phyloP scores from a whole-genome alignment of 306 rosid species.

The Boehmeria nivea region DNA sequence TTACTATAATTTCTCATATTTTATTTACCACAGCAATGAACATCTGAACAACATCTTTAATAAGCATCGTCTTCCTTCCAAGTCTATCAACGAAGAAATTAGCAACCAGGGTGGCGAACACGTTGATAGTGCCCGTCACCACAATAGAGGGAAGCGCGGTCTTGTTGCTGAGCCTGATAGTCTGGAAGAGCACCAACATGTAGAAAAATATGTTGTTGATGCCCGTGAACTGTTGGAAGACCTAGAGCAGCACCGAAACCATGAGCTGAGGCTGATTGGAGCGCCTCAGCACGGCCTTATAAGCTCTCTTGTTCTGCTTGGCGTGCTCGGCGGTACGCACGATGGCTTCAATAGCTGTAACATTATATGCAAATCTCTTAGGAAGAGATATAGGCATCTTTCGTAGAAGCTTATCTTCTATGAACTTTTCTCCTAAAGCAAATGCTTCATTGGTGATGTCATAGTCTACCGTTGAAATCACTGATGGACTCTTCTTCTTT shows the following conservation, averaged over 20 bases:
- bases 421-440: no score
- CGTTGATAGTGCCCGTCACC: slow-evolving; percentile 24
- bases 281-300: slow-evolving; percentile 8
- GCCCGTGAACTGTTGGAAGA: slow-evolving; percentile 36
- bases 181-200: slow-evolving; percentile 31
- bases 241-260: slow-evolving; percentile 6
- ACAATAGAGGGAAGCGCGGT: slow-evolving; percentile 24
- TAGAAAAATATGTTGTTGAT: slow-evolving; percentile 37
- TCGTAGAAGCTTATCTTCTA: no score
- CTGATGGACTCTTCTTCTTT: no score
- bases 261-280: slow-evolving; percentile 17
- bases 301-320: slow-evolving; percentile 3
- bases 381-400: no score
- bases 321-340: slow-evolving; percentile 9
- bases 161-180: slow-evolving; percentile 24
- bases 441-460: no score
- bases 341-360: slow-evolving; percentile 5
- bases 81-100: slow-evolving; percentile 17
- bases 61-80: slow-evolving; percentile 23
- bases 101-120: slow-evolving; percentile 15
- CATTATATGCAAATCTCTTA: no score
- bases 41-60: slow-evolving; percentile 30
- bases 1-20: no score
- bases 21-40: slow-evolving; percentile 19
- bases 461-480: no score